These are phyloP conservation scores for Naganishia sp. DNA, from an alignment of 1,284 basidiomycete genomes.

Conservation along the genomic window DNA sequence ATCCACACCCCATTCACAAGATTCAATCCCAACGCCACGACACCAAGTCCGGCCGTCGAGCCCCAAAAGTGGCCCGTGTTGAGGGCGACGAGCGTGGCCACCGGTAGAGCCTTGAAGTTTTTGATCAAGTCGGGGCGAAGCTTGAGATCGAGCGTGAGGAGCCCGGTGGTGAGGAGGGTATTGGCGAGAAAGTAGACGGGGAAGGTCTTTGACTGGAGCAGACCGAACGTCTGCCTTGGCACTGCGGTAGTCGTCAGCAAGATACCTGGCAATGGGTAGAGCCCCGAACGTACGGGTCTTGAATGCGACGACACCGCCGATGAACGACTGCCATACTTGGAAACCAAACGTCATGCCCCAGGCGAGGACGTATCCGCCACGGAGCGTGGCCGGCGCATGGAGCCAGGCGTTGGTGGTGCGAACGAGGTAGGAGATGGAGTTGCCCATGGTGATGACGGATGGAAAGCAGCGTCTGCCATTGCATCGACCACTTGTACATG, in stretches of 20 bases:
- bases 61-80: slow-evolving; percentile 54
- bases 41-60: slow-evolving; percentile 66
- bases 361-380: slow-evolving; percentile 53
- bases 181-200: slow-evolving; percentile 72
- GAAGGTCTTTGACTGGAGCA: slow-evolving; percentile 71
- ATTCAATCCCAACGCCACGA: slow-evolving; percentile 59
- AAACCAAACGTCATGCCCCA: slow-evolving; percentile 53
- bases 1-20: slow-evolving; percentile 50
- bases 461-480: background rate
- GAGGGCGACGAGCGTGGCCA: slow-evolving; percentile 54
- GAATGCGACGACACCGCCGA: slow-evolving; percentile 31
- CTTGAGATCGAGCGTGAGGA: slow-evolving; percentile 66
- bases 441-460: slow-evolving; percentile 13
- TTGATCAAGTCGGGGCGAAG: slow-evolving; percentile 59
- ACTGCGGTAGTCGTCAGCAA: slow-evolving; percentile 20
- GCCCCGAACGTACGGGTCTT: slow-evolving; percentile 21
- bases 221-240: slow-evolving; percentile 73
- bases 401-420: slow-evolving; percentile 20
- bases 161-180: slow-evolving; percentile 60
- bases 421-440: slow-evolving; percentile 15
- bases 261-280: background rate
- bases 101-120: slow-evolving; percentile 56
- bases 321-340: slow-evolving; percentile 44
- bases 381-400: slow-evolving; percentile 51
- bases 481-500: background rate